These are phyloP conservation scores for Selenicereus undatus DNA, from an alignment of 148 eudicot genomes.

Conservation along the genomic window DNA sequence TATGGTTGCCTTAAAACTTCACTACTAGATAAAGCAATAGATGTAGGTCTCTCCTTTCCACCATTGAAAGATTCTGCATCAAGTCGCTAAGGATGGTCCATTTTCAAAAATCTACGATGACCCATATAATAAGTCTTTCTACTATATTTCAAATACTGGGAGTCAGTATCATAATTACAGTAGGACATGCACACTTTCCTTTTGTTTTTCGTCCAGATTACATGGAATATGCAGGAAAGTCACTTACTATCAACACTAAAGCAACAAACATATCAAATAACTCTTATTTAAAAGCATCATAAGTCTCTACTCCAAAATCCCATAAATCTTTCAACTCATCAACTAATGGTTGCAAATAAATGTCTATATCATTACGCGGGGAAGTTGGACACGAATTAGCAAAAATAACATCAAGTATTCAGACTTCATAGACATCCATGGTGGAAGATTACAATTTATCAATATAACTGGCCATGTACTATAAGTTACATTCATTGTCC, in stretches of 20 bases:
- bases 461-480: too few relatives aligned
- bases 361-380: background rate
- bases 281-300: background rate
- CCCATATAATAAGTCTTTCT: background rate
- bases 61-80: background rate
- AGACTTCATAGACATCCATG: background rate
- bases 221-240: conserved; percentile 4
- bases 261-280: background rate
- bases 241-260: background rate
- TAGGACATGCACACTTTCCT: background rate
- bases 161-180: background rate
- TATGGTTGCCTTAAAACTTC: background rate
- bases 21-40: background rate
- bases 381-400: background rate
- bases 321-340: background rate
- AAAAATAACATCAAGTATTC: background rate
- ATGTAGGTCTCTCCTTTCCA: background rate
- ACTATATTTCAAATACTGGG: background rate
- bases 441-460: background rate
- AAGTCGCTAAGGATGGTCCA: conserved; percentile 1
- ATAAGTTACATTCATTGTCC: too few relatives aligned
- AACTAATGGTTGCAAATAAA: background rate
- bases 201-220: background rate
- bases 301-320: background rate
- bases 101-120: conserved; percentile 1